Evolutionary conservation across 768 basidiomycete species (phyloP), one percentile per base, ranked within the genome.

Genomic region (Suillus bovinus): DNA sequence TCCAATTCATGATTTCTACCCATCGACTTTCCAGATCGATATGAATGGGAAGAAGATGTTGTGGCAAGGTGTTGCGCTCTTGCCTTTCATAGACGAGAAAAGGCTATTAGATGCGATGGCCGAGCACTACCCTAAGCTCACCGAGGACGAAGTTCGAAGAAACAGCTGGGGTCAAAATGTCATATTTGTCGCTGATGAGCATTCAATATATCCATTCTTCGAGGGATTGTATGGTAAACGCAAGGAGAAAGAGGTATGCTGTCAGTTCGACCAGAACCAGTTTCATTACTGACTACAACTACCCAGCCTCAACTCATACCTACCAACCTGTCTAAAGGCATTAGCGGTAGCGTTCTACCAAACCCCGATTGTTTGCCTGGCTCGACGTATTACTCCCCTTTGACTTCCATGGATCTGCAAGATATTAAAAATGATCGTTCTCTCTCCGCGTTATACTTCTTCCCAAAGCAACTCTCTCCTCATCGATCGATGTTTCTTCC

Each of bases 21-120:
- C 96, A 0, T 65, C 81, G 0, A 86, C 89, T 17, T 99, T 99
- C 74, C 87, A 96, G 68, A 89, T 99, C 70, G 97, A 99, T 75
- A 99, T 99, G 97, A 99, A 99, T 71, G 97, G 97, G 62, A 99
- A 99, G 79, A 93, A 91, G 77, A 98, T 99, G 96, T 83, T 92
- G 8, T 99, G 97, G 97, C 96, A 99, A 75, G 97, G 97, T 59
- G 94, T 99, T 61, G 96, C 97, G 0, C 80, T 99, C 10, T 80
- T 99, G 24, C 96, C 97, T 0, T 99, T 99, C 80, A 99, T 99
- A 65, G 93, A 99, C 71, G 82, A 88, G 72, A 83, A 82, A 60
- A 85, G 95, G 38, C 77, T 99, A 29, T 78, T 99, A 59, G 88
- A 85, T 38, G 93, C 95, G 4, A 94, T 99, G 90, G 84, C 80